Conservation (phyloP, 768 basidiomycete genomes). For the Amanita polypyramis region DNA sequence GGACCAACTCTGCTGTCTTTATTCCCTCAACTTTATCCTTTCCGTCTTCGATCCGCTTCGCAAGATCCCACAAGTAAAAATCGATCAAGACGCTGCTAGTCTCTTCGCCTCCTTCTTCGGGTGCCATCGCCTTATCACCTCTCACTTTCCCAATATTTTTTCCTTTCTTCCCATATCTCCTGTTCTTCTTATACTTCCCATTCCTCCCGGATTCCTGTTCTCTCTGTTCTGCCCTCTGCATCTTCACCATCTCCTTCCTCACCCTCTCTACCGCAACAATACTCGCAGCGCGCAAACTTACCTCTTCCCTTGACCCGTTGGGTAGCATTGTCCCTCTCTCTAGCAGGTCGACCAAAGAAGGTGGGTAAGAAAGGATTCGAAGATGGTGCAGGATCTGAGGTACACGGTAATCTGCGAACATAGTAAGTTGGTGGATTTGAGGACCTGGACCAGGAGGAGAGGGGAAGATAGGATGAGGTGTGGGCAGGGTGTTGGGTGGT, state of each 20-base stretch:
- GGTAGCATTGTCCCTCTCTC: conserved; percentile 30
- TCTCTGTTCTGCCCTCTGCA: conserved; percentile 21
- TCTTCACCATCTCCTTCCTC: conserved; percentile 42
- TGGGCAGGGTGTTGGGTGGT: conserved; percentile 14
- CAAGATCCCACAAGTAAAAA: conserved; percentile 87
- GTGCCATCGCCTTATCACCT: conserved; percentile 10
- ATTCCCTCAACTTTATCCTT: conserved; percentile 51
- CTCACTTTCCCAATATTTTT: conserved; percentile 7
- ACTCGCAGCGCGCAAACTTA: conserved; percentile 73
- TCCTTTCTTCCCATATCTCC: neutral
- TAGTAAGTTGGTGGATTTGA: conserved; percentile 64
- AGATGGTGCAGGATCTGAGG: conserved; percentile 87
- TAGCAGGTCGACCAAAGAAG: conserved; percentile 43
- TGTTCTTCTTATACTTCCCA: neutral
- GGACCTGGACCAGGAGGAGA: conserved; percentile 43
- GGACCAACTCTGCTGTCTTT: conserved; percentile 43
- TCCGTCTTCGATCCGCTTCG: conserved; percentile 61
- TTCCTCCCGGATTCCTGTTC: neutral
- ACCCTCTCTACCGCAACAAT: conserved; percentile 73
- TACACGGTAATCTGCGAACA: conserved; percentile 93
- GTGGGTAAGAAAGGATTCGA: conserved; percentile 62
- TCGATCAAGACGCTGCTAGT: conserved; percentile 79
- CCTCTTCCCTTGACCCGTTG: conserved; percentile 56
- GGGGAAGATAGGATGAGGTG: conserved; percentile 67
- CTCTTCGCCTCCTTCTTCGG: conserved; percentile 12